A percentile compares a stretch with the other conserved stretches of the same genome.
Conservation (phyloP, 1,284 basidiomycete species). For the Gomphus sp. region DNA sequence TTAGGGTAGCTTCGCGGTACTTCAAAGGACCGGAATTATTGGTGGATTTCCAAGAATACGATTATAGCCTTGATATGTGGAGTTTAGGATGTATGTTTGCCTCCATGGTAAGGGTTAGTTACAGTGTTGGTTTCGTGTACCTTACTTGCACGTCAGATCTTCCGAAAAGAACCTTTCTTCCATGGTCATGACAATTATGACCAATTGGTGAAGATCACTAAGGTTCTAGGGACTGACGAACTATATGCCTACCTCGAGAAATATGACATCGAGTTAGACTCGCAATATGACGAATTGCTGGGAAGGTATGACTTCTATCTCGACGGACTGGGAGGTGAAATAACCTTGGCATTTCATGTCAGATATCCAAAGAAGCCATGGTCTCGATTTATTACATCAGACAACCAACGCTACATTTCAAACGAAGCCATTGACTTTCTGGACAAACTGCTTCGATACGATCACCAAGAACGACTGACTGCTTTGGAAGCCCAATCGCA, state of each 20-base stretch:
- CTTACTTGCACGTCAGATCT: conserved; percentile 55
- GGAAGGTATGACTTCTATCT: conserved; percentile 43
- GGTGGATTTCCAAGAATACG: conserved; percentile 98
- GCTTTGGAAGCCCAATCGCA: conserved; percentile 87
- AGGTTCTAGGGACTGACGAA: conserved; percentile 95
- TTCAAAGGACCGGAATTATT: conserved; percentile 98
- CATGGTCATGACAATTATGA: conserved; percentile 99
- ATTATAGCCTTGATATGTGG: conserved; percentile 98
- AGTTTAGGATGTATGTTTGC: conserved; percentile 98
- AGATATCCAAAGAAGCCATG: conserved; percentile 92
- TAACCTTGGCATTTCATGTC: conserved; percentile 12
- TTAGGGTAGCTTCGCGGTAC: conserved; percentile 94
- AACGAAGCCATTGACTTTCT: conserved; percentile 97
- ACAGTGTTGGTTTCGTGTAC: not conserved
- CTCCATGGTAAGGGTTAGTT: conserved; percentile 67
- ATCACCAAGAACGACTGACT: conserved; percentile 94
- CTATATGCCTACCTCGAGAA: conserved; percentile 86
- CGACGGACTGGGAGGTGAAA: not conserved
- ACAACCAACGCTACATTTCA: conserved; percentile 96
- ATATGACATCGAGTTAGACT: conserved; percentile 89
- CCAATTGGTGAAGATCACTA: conserved; percentile 96
- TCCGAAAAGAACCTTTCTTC: conserved; percentile 99
- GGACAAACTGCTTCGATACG: conserved; percentile 92
- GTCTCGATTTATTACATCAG: conserved; percentile 87
- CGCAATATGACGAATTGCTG: conserved; percentile 85